phyloP scores from a whole-genome alignment of 495 filamentous ascomycete species.

The Emericellopsis terricola region DNA sequence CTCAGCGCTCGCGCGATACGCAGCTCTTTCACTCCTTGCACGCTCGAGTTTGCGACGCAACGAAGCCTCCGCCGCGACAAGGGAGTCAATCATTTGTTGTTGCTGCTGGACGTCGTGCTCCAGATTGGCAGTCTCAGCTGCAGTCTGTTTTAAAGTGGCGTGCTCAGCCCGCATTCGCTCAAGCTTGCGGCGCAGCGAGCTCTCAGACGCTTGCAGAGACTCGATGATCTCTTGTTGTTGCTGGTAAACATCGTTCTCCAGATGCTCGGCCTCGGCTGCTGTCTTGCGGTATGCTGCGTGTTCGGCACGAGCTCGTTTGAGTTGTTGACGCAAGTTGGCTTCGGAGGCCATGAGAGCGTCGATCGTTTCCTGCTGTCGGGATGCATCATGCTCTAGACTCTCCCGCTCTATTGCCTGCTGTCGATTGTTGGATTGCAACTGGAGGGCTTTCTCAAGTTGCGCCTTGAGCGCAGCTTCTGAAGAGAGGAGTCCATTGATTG shows the following conservation, averaged over 20 bases:
- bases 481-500: no score
- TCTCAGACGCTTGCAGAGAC: no score
- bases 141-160: conserved; percentile 51
- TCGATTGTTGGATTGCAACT: no score
- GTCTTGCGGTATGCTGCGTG: conserved; percentile 22
- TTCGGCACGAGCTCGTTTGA: conserved; percentile 14
- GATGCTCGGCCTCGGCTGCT: conserved; percentile 25
- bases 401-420: conserved; percentile 14
- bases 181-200: conserved; percentile 11
- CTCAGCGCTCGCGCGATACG: conserved; percentile 23
- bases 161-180: conserved; percentile 33
- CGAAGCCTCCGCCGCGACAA: conserved; percentile 11
- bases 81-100: conserved; percentile 15
- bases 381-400: conserved; percentile 23
- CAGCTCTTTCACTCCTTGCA: conserved; percentile 22
- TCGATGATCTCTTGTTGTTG: no score
- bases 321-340: conserved; percentile 10
- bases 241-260: conserved; percentile 22
- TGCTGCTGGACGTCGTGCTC: conserved; percentile 23
- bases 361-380: conserved; percentile 16
- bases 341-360: conserved; percentile 15
- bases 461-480: no score
- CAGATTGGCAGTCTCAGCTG: conserved; percentile 26
- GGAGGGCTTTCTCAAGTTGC: no score
- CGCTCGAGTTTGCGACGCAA: conserved; percentile 28